Base-by-base conservation (phyloP, 2,329 filamentous ascomycete genomes). In the Ophiostoma perfectum region DNA sequence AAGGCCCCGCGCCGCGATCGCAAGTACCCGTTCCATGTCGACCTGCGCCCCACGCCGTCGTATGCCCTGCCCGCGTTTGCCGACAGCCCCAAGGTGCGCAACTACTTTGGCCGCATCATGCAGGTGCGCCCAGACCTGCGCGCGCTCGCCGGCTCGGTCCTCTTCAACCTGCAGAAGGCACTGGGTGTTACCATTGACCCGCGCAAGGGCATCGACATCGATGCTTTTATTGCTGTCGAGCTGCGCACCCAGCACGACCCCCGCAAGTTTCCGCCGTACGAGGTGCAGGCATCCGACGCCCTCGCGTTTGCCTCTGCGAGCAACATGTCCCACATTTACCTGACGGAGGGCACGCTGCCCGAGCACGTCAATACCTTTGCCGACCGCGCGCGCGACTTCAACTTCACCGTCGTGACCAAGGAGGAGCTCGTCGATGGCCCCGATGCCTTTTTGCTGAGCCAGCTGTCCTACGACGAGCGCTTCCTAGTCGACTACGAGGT, bases 401-500 rank as follows among this genome's bases (percentile, higher is more conserved):
- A 75, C 42, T 72, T 82, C 11, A 78, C 75, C 36, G 78, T 82
- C 4, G 76, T 81, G 5, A 76, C 76, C 16, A 83, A 83, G 73
- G 69, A 75, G 16, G 78, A 82, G 42, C 72, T 84, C 2, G 75
- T 84, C 5, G 75, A 71, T 47, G 71, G 78, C 70, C 68, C 73
- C 27, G 80, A 82, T 66, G 73, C 77, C 1, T 70, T 70, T 18
- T 70, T 70, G 9, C 75, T 84, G 5, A 68, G 75, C 12, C 69
- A 69, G 27, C 73, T 84, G 49, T 78, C 74, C 27, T 83, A 79
- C 78, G 81, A 84, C 73, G 82, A 84, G 74, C 79, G 80, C 68
- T 80, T 78, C 3, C 74, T 84, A 27, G 78, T 84, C 6, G 83
- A 85, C 73, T 84, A 81, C 74, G 80, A 84, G 71, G 78, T 85